Evolutionary conservation across 192 early-diverging fungal genomes (phyloP).

Genomic region (Chytriomyces sp.): DNA sequence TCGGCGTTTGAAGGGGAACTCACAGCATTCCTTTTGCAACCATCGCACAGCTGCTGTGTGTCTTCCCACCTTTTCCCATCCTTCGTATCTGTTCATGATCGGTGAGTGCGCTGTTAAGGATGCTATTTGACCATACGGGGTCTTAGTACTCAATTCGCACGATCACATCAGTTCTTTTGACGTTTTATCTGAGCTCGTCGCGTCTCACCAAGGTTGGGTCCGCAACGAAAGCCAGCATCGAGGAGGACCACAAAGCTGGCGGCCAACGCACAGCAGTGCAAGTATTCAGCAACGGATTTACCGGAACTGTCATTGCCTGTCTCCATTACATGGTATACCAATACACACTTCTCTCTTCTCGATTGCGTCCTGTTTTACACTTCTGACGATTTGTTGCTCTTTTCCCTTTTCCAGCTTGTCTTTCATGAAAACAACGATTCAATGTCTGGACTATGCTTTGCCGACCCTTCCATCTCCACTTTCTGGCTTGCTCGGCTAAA

Average conservation of each 20-base stretch:
- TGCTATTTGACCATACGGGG: neutral
- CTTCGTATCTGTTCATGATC: conserved; percentile 65
- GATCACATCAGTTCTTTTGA: conserved; percentile 56
- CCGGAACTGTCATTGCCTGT: conserved; percentile 40
- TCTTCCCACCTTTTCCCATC: conserved; percentile 73
- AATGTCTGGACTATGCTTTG: conserved; percentile 28
- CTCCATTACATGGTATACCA: conserved; percentile 26
- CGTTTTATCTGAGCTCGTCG: conserved; percentile 74
- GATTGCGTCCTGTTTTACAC: too few species aligned
- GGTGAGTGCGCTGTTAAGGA: neutral
- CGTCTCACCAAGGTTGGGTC: conserved; percentile 57
- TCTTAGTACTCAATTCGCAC: neutral
- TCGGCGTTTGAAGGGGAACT: too few species aligned
- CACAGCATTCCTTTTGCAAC: too few species aligned
- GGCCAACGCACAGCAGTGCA: conserved; percentile 64
- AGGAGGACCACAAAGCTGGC: conserved; percentile 32
- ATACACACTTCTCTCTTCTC: too few species aligned
- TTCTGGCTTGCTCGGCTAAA: conserved; percentile 38
- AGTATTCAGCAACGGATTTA: conserved; percentile 64
- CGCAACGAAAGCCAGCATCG: conserved; percentile 12
- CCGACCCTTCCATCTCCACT: neutral
- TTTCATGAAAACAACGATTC: conserved; percentile 21
- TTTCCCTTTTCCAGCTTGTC: neutral
- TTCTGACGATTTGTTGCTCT: neutral
- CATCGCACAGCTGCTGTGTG: conserved; percentile 61